Evolutionary conservation across 2,329 filamentous ascomycete species (phyloP), one percentile per base, ranked within the genome.

Genomic region (Neurospora sp.): DNA sequence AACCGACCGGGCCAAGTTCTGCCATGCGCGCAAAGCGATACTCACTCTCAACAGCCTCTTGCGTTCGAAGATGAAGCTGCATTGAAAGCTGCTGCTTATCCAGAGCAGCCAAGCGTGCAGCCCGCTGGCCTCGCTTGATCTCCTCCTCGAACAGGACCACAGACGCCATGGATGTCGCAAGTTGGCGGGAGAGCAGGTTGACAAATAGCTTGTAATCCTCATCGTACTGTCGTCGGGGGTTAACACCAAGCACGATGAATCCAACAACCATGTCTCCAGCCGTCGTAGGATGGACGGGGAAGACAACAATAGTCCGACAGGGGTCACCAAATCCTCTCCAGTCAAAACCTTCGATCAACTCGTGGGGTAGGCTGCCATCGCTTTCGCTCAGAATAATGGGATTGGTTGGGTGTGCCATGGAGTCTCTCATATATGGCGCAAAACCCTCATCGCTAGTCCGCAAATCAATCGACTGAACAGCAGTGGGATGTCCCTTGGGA

Each of bases 61-160:
- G 84, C 0, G 87, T 89, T 39, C 86, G 82, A 19, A 90, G 83
- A 62, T 89, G 88, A 15, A 96, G 84, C 77, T 95, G 90, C 77
- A 92, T 86, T 0, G 91, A 92, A 3, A 96, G 84, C 75, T 93
- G 90, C 73, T 93, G 91, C 1, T 90, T 88, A 78, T 96, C 92
- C 72, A 92, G 81, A 2, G 91, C 91, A 10, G 92, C 92, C 40
- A 93, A 82, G 69, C 87, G 88, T 23, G 92, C 92, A 1, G 91
- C 92, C 74, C 84, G 86, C 78, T 93, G 89, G 0, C 91, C 90
- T 71, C 91, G 85, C 71, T 86, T 87, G 73, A 95, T 93, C 77
- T 96, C 92, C 74, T 95, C 92, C 77, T 95, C 92, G 70, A 94
- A 94, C 1, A 96, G 80, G 0, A 94, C 91, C 0, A 94, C 92